phyloP scores from a whole-genome alignment of 768 basidiomycete species.

The Lactarius hengduanensis region DNA sequence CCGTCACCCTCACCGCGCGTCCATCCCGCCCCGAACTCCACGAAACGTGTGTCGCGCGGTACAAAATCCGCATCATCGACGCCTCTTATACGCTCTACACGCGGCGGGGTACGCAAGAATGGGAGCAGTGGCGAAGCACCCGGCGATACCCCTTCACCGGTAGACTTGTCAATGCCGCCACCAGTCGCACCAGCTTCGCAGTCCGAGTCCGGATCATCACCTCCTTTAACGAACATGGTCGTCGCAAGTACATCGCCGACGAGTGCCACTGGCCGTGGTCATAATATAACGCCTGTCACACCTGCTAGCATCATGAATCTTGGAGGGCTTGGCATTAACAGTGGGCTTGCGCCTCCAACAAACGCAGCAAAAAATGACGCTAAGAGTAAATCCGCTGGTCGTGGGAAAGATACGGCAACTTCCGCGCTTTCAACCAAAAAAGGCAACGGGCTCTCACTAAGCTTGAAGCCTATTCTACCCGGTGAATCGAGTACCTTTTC shows the following conservation, averaged over 20 bases:
- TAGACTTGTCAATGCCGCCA: constrained; percentile 87
- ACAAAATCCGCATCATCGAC: constrained; percentile 30
- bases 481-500: constrained; percentile 42
- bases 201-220: constrained; percentile 14
- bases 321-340: constrained; percentile 56
- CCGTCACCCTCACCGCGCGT: constrained; percentile 22
- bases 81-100: constrained; percentile 36
- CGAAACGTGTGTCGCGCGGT: constrained; percentile 15
- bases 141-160: constrained; percentile 76
- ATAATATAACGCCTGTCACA: constrained; percentile 71
- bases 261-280: constrained; percentile 27
- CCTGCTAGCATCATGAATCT: constrained; percentile 94
- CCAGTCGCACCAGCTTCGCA: constrained; percentile 53
- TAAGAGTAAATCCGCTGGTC: constrained; percentile 21
- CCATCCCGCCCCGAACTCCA: constrained; percentile 15
- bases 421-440: constrained; percentile 32
- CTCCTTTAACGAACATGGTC: constrained; percentile 11
- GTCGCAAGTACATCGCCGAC: constrained; percentile 11
- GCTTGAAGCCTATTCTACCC: constrained; percentile 71
- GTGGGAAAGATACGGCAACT: constrained; percentile 23
- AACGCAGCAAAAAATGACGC: constrained; percentile 29
- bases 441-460: constrained; percentile 35
- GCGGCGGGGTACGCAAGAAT: constrained; percentile 43
- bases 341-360: constrained; percentile 39
- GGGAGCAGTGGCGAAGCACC: constrained; percentile 34